Evolutionary conservation across 2,329 filamentous ascomycete species (phyloP).

Genomic region (Aspergillus ibericus): DNA sequence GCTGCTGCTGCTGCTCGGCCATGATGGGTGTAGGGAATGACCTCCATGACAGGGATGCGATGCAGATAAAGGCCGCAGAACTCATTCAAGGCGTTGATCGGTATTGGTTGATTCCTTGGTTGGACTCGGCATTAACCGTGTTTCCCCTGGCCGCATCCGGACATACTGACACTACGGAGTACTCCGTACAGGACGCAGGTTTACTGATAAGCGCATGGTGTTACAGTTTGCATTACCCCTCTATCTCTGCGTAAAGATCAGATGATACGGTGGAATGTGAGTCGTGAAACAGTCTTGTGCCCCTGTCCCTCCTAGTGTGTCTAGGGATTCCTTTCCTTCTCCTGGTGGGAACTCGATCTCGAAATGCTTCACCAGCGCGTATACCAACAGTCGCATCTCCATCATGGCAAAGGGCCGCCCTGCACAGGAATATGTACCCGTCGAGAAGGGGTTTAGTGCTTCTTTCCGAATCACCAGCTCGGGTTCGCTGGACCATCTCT

Average conservation of each 20-base stretch:
- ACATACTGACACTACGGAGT: background rate
- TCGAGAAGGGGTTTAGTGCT: slow-evolving; percentile 8
- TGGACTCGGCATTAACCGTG: slow-evolving; percentile 16
- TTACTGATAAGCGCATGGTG: background rate
- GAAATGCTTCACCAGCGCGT: slow-evolving; percentile 10
- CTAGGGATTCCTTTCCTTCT: slow-evolving; percentile 3
- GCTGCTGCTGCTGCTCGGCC: slow-evolving; percentile 10
- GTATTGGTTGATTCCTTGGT: slow-evolving; percentile 14
- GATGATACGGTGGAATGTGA: slow-evolving; percentile 7
- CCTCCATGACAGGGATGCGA: background rate
- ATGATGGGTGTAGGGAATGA: slow-evolving; percentile 5
- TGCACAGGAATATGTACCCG: slow-evolving; percentile 10
- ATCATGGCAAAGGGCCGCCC: slow-evolving; percentile 12
- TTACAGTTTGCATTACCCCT: background rate
- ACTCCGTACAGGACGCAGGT: background rate
- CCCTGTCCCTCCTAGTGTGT: slow-evolving; percentile 7
- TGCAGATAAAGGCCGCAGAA: background rate
- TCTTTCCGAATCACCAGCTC: slow-evolving; percentile 12
- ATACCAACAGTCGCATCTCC: slow-evolving; percentile 12
- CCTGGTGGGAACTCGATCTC: slow-evolving; percentile 9
- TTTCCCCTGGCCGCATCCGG: slow-evolving; percentile 22
- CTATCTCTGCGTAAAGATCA: slow-evolving; percentile 10
- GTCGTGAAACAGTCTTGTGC: slow-evolving; percentile 10
- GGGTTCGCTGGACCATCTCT: slow-evolving; percentile 10
- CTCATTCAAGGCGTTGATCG: background rate